These are phyloP conservation scores for Yamadazyma kitorensis DNA, from an alignment of 805 yeast genomes.

Conservation along the genomic window DNA sequence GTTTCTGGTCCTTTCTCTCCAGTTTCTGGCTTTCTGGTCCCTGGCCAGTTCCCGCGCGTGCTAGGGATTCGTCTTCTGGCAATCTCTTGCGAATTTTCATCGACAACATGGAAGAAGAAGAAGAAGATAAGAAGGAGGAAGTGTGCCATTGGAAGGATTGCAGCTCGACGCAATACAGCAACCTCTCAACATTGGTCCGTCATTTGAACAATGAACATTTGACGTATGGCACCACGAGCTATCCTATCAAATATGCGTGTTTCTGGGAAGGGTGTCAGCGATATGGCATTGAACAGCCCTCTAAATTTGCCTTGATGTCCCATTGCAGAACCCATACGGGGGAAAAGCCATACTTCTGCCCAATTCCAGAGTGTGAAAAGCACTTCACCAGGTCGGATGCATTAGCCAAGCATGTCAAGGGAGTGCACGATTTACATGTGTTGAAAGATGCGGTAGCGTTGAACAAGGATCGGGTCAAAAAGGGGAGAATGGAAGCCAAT, in stretches of 20 bases:
- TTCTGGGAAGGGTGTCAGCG: constrained; percentile 61
- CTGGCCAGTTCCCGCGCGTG: too few species aligned
- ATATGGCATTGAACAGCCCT: constrained; percentile 49
- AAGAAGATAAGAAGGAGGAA: constrained; percentile 5
- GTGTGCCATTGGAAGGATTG: constrained; percentile 37
- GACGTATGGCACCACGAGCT: constrained; percentile 16
- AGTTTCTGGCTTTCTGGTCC: too few species aligned
- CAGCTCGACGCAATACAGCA: constrained; percentile 13
- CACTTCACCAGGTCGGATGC: constrained; percentile 61
- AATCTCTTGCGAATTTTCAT: too few species aligned
- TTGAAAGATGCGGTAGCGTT: constrained; percentile 30
- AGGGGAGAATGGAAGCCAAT: constrained; percentile 25
- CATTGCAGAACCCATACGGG: constrained; percentile 68
- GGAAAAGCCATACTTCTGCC: constrained; percentile 63
- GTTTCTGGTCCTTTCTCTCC: too few species aligned
- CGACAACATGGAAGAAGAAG: constrained; percentile 1
- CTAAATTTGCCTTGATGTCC: constrained; percentile 55
- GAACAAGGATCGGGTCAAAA: constrained; percentile 28
- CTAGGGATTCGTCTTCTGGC: too few species aligned
- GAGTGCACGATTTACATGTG: constrained; percentile 54
- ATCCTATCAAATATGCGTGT: constrained; percentile 43
- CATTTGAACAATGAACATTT: constrained; percentile 33
- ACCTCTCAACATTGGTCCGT: constrained; percentile 26
- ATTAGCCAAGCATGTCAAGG: constrained; percentile 59
- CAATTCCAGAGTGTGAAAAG: constrained; percentile 63